Conservation (phyloP, 2,329 filamentous ascomycete genomes). For the Raffaelea ambrosiae region DNA sequence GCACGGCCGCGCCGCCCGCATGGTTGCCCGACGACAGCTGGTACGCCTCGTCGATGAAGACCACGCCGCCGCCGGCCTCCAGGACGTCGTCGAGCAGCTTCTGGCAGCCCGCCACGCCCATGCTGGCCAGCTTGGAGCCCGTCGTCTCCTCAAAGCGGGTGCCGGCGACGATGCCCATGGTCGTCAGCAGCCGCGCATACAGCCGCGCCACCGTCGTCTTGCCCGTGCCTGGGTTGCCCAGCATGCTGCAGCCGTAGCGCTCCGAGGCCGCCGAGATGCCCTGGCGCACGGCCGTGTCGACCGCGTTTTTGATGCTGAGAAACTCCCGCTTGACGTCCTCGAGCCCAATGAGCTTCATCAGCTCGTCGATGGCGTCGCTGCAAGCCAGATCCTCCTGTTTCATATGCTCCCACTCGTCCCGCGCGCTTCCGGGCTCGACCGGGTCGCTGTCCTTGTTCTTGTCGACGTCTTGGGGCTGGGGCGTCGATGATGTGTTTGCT, state of each 20-base stretch:
- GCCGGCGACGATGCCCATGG: conserved; percentile 55
- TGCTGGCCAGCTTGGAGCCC: conserved; percentile 52
- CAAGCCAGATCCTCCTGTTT: conserved; percentile 43
- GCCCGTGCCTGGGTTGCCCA: conserved; percentile 69
- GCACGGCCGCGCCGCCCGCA: conserved; percentile 47
- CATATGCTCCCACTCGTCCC: conserved; percentile 52
- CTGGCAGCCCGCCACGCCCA: conserved; percentile 49
- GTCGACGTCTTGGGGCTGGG: not conserved
- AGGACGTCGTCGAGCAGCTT: conserved; percentile 47
- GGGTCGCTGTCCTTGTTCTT: not conserved
- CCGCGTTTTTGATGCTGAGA: conserved; percentile 51
- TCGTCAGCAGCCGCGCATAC: conserved; percentile 57
- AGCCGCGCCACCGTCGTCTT: conserved; percentile 70
- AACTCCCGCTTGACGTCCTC: conserved; percentile 60
- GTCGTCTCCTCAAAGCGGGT: conserved; percentile 56
- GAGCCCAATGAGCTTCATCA: conserved; percentile 66
- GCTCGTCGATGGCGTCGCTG: conserved; percentile 47
- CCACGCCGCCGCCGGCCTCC: conserved; percentile 52
- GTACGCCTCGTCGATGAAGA: conserved; percentile 77
- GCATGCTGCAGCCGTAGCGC: conserved; percentile 51
- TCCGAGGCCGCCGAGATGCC: conserved; percentile 44
- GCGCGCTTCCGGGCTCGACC: conserved; percentile 18
- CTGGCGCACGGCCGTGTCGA: conserved; percentile 55
- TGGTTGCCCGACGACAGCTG: conserved; percentile 53
- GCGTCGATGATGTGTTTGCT: not conserved